phyloP scores from a whole-genome alignment of 2,329 filamentous ascomycete species.

The Exophiala bonariae region DNA sequence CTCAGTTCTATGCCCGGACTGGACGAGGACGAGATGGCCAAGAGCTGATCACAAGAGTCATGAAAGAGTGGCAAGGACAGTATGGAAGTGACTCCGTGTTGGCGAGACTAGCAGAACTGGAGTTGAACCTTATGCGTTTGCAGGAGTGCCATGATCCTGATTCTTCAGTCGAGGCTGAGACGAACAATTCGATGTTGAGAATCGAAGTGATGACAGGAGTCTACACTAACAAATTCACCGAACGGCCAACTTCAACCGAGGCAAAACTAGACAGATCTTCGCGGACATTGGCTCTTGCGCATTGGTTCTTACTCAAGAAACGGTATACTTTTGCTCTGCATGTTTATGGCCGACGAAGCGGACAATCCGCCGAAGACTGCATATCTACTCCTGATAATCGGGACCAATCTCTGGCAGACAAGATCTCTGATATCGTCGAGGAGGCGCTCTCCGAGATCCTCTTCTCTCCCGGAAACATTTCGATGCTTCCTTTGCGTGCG shows the following conservation, averaged over 20 bases:
- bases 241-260: neutral
- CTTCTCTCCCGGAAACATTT: neutral
- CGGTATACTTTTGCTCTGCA: conserved; percentile 16
- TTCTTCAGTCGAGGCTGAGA: conserved; percentile 7
- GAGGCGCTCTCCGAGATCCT: conserved; percentile 1
- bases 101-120: conserved; percentile 13
- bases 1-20: conserved; percentile 15
- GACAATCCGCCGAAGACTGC: too few relatives aligned
- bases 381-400: too few relatives aligned
- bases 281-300: conserved; percentile 3
- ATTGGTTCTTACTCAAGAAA: conserved; percentile 16
- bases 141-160: neutral
- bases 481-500: conserved; percentile 5
- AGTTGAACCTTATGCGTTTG: conserved; percentile 9
- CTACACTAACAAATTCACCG: conserved; percentile 8
- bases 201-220: conserved; percentile 11
- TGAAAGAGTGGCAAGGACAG: conserved; percentile 6
- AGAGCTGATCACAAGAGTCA: conserved; percentile 8
- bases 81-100: conserved; percentile 10
- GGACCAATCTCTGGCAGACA: conserved; percentile 4
- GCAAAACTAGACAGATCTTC: neutral
- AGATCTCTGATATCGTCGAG: conserved; percentile 4
- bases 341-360: conserved; percentile 8
- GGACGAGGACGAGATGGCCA: conserved; percentile 5
- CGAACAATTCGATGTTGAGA: conserved; percentile 13